Evolutionary conservation across 495 filamentous ascomycete species (phyloP).

Genomic region (Penicillium simplicissimum): DNA sequence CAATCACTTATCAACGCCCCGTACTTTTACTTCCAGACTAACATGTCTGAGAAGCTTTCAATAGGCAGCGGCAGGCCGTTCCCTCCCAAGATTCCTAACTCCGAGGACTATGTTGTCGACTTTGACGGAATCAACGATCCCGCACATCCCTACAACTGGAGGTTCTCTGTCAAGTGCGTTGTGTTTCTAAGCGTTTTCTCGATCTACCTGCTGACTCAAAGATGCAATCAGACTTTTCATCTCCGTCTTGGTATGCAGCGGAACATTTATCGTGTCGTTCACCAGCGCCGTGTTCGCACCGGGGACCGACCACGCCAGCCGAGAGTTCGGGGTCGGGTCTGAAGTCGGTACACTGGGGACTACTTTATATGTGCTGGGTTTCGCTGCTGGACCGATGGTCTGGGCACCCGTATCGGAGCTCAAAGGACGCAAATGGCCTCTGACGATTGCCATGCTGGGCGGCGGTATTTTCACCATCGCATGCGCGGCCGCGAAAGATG

Average conservation of each 20-base stretch:
- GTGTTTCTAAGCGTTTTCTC: conserved; percentile 13
- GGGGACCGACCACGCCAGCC: conserved; percentile 42
- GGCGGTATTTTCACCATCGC: conserved; percentile 58
- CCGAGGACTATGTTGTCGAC: conserved; percentile 51
- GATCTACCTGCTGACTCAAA: not conserved
- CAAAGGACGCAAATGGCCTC: conserved; percentile 60
- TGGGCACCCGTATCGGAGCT: conserved; percentile 77
- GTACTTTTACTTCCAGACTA: not conserved
- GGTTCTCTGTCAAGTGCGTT: conserved; percentile 31
- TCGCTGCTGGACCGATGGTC: conserved; percentile 54
- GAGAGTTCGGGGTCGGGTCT: conserved; percentile 46
- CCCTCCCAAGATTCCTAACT: conserved; percentile 41
- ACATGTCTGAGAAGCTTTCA: conserved; percentile 19
- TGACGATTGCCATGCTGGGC: conserved; percentile 51
- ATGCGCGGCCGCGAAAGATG: conserved; percentile 57
- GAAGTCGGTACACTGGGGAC: conserved; percentile 56
- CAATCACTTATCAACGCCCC: not conserved
- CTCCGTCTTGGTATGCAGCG: conserved; percentile 42
- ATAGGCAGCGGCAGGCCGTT: conserved; percentile 41
- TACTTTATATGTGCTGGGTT: conserved; percentile 56
- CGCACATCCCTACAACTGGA: conserved; percentile 56
- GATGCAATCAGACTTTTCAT: conserved; percentile 23
- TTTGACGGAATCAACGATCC: conserved; percentile 54
- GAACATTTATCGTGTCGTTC: conserved; percentile 55
- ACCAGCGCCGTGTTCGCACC: conserved; percentile 56